A percentile compares a stretch with the other conserved stretches of the same genome.
Evolutionary conservation across 1,284 basidiomycete genomes (phyloP).

Genomic region (Melampsora americana): DNA sequence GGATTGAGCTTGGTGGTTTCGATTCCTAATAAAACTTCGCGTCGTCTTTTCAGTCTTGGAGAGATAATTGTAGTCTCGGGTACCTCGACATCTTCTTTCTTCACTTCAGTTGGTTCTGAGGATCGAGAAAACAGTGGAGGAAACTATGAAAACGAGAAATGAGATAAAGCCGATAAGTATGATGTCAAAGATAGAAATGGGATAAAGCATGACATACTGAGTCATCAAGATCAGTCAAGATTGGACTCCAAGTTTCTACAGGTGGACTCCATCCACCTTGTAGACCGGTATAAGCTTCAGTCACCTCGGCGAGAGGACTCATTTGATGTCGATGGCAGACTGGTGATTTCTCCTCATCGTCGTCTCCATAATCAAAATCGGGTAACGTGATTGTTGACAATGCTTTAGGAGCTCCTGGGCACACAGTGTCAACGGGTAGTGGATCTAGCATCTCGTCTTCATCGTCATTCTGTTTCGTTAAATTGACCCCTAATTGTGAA

Average conservation of each 20-base stretch:
- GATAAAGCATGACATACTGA: background rate
- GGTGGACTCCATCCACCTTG: slow-evolving; percentile 41
- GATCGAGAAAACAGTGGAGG: background rate
- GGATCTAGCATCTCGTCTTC: slow-evolving; percentile 19
- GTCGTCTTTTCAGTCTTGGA: background rate
- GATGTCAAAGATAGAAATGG: background rate
- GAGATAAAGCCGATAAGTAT: background rate
- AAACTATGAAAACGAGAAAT: background rate
- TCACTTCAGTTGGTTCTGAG: background rate
- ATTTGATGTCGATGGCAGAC: background rate
- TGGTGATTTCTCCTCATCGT: slow-evolving; percentile 10
- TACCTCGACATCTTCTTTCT: background rate
- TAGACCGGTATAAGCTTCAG: slow-evolving; percentile 40
- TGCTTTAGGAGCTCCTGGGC: slow-evolving; percentile 33
- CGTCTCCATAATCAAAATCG: slow-evolving; percentile 19
- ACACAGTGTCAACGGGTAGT: slow-evolving; percentile 15
- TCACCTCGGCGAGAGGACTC: slow-evolving; percentile 41
- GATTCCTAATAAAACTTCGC: slow-evolving; percentile 2
- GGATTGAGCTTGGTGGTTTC: background rate
- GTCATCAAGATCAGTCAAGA: background rate
- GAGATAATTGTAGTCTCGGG: background rate
- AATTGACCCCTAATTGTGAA: background rate
- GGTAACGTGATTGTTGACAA: slow-evolving; percentile 23
- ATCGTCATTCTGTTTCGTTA: background rate
- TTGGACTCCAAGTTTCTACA: slow-evolving; percentile 21